These are phyloP conservation scores for Theileria luwenshuni DNA, from an alignment of 169 alveolate genomes.

Conservation along the genomic window DNA sequence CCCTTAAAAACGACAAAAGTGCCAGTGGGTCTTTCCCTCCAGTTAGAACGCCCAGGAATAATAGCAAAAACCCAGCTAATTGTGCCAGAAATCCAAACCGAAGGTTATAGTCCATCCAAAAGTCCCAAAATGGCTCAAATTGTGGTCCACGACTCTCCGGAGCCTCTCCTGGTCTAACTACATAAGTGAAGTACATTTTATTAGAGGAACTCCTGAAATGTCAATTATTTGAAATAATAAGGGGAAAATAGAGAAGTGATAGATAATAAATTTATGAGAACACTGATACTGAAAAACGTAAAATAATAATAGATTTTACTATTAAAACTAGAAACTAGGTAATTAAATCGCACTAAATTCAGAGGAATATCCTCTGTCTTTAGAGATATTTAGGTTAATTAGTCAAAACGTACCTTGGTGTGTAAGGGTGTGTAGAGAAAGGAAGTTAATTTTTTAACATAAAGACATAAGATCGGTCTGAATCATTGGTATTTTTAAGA, in stretches of 20 bases:
- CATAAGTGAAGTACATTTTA: constrained; percentile 90
- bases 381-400: background rate
- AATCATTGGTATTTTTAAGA: background rate
- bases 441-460: background rate
- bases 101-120: constrained; percentile 83
- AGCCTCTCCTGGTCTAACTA: constrained; percentile 93
- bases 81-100: constrained; percentile 84
- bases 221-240: background rate
- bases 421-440: constrained; percentile 25
- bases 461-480: background rate
- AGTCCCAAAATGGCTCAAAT: constrained; percentile 88
- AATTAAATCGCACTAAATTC: background rate
- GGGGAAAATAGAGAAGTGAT: background rate
- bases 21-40: constrained; percentile 83
- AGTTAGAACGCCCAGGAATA: constrained; percentile 72
- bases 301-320: constrained; percentile 5
- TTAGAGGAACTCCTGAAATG: background rate
- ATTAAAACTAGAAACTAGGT: background rate
- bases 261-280: background rate
- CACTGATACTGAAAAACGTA: background rate
- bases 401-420: constrained; percentile 14
- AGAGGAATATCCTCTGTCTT: background rate
- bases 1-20: constrained; percentile 80
- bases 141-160: constrained; percentile 93
- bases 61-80: constrained; percentile 67